These are phyloP conservation scores for Daldinia grandis DNA, from an alignment of 495 filamentous ascomycete species.

Conservation along the genomic window DNA sequence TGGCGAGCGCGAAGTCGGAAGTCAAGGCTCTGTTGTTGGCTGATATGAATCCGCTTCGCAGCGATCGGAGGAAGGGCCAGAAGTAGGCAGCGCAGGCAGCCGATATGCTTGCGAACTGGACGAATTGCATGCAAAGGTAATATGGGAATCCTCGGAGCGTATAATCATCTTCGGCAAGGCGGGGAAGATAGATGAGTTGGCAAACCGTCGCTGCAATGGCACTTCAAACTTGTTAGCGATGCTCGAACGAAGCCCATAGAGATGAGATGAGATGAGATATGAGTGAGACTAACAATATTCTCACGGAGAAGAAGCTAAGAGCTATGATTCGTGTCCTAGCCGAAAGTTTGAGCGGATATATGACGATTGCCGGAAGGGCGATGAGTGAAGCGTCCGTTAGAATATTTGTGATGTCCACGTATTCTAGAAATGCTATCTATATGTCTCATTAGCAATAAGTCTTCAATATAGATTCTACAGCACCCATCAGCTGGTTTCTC, in stretches of 20 bases:
- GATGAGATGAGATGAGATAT: neutral
- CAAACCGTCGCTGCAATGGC: conserved; percentile 34
- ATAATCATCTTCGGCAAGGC: conserved; percentile 35
- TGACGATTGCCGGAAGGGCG: conserved; percentile 49
- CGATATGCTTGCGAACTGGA: conserved; percentile 38
- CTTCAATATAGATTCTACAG: neutral
- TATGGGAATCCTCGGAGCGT: conserved; percentile 40
- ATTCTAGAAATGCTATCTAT: conserved; percentile 53
- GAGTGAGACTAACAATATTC: conserved; percentile 35
- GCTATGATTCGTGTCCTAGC: conserved; percentile 31
- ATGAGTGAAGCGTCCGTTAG: conserved; percentile 55
- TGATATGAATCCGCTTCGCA: conserved; percentile 40
- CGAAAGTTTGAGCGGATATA: conserved; percentile 42
- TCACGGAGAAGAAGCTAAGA: conserved; percentile 36
- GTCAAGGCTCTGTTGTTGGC: conserved; percentile 38
- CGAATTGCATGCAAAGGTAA: conserved; percentile 39
- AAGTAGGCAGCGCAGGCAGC: conserved; percentile 42
- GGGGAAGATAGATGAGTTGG: conserved; percentile 37
- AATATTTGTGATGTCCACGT: conserved; percentile 53
- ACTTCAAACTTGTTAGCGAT: conserved; percentile 21
- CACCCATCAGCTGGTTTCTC: conserved; percentile 8
- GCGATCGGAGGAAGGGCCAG: conserved; percentile 42
- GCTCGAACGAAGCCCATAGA: neutral
- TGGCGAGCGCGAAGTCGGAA: conserved; percentile 32
- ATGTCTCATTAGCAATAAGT: neutral